Evolutionary conservation across 768 basidiomycete species (phyloP).

Genomic region (Boletus rubescentipes): DNA sequence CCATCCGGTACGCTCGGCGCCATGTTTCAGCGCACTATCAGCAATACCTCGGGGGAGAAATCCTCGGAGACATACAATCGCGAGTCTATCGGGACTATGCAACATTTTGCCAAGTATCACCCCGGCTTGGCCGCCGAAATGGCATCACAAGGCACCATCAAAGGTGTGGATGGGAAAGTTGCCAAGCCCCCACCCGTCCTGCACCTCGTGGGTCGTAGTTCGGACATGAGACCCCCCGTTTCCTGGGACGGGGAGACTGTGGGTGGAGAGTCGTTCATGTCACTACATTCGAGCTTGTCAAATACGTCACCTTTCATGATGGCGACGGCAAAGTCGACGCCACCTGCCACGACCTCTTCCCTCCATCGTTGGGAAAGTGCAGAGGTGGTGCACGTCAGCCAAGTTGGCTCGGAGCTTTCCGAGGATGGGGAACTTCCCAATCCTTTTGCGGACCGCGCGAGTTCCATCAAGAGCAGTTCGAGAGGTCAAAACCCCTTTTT

Average conservation of each 20-base stretch:
- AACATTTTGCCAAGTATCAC: slow-evolving; percentile 59
- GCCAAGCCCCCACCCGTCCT: slow-evolving; percentile 35
- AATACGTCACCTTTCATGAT: slow-evolving; percentile 50
- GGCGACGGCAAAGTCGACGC: slow-evolving; percentile 60
- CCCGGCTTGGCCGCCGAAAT: slow-evolving; percentile 53
- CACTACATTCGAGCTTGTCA: slow-evolving; percentile 40
- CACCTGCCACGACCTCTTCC: slow-evolving; percentile 49
- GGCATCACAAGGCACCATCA: slow-evolving; percentile 34
- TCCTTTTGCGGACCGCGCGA: slow-evolving; percentile 28
- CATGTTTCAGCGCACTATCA: slow-evolving; percentile 62
- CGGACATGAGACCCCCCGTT: slow-evolving; percentile 37
- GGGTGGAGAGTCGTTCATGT: slow-evolving; percentile 49
- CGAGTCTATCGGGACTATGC: slow-evolving; percentile 32
- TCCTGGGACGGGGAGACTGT: slow-evolving; percentile 55
- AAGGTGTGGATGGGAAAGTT: slow-evolving; percentile 21
- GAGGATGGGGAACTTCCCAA: slow-evolving; percentile 15
- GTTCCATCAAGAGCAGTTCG: slow-evolving; percentile 13
- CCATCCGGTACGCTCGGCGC: slow-evolving; percentile 46
- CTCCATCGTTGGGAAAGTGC: slow-evolving; percentile 70
- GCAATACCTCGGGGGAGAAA: slow-evolving; percentile 50
- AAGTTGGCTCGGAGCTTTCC: slow-evolving; percentile 14
- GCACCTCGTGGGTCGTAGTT: slow-evolving; percentile 44
- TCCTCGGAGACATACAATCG: slow-evolving; percentile 40
- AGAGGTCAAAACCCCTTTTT: slow-evolving; percentile 39
- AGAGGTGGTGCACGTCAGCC: slow-evolving; percentile 51